phyloP scores from a whole-genome alignment of 2,329 filamentous ascomycete genomes.

The Stachybotrys echinatus region DNA sequence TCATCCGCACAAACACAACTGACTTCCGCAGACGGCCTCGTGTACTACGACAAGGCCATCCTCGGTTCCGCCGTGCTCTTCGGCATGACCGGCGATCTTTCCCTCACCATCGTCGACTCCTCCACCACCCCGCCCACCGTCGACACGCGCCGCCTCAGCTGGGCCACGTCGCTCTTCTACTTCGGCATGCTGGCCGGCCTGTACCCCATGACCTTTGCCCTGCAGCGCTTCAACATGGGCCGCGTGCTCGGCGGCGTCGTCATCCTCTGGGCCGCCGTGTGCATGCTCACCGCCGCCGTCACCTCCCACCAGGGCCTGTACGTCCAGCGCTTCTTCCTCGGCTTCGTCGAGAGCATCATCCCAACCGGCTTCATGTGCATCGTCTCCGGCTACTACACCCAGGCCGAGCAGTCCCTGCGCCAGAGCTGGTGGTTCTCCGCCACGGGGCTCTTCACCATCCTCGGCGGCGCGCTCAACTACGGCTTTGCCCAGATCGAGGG shows the following conservation, averaged over 20 bases:
- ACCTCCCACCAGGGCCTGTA: constrained; percentile 59
- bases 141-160: constrained; percentile 64
- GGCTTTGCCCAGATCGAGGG: constrained; percentile 58
- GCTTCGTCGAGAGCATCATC: constrained; percentile 58
- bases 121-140: constrained; percentile 45
- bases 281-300: constrained; percentile 64
- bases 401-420: constrained; percentile 57
- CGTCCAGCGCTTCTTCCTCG: constrained; percentile 60
- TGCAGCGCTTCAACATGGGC: constrained; percentile 64
- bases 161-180: constrained; percentile 77
- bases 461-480: constrained; percentile 61
- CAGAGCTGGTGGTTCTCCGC: constrained; percentile 64
- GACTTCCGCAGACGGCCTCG: not conserved
- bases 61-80: constrained; percentile 68
- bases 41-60: constrained; percentile 56
- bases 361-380: constrained; percentile 64
- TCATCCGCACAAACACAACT: not conserved
- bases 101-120: constrained; percentile 45
- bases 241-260: constrained; percentile 59
- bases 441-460: constrained; percentile 55
- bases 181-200: constrained; percentile 72
- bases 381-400: constrained; percentile 58
- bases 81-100: constrained; percentile 67
- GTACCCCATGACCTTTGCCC: constrained; percentile 66
- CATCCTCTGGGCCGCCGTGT: constrained; percentile 60